Evolutionary conservation across 805 yeast species (phyloP), one percentile per base, ranked within the genome.

Genomic region (Lipomyces orientalis): DNA sequence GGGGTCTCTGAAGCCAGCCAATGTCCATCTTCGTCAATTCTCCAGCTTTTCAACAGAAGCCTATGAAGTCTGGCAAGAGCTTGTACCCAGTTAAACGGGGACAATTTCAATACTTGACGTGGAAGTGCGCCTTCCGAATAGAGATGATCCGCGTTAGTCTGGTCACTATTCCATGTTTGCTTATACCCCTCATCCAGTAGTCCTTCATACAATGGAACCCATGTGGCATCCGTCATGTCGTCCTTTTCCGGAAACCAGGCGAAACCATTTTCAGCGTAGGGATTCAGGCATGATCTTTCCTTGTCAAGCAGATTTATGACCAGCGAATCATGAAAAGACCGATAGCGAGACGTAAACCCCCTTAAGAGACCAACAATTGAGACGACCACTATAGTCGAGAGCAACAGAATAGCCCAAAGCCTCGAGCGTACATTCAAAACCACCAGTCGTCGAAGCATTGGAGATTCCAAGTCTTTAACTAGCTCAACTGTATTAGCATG

Each of bases 151-250:
- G 46, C 46, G 46, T 39, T 39, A 16, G 14, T 16, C n/a, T 39
- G 46, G 19, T 39, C 46, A 39, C 46, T 12, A 39, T 39, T 39
- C 46, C 46, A 39, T 39, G 46, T 39, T 14, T 39, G 46, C 7
- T 2, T 16, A 39, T 39, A 39, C 14, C 14, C n/a, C 46, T 12
- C 19, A 39, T 39, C 46, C 46, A 39, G 46, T 39, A 39, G 1
- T 39, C 46, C 46, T 39, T 39, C 46, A 39, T 39, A 39, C 19
- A 39, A 39, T 39, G 46, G 46, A 39, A 39, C 46, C 46, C 46
- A 39, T 14, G 46, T 39, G 46, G 46, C 19, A 39, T 39, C 46
- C 6, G 46, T 39, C 46, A 12, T 14, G 46, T 39, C n/a, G n/a
- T 39, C 46, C 46, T 39, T 39, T 14, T 39, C 46, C 4, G 19